Evolutionary conservation across 2,329 filamentous ascomycete species (phyloP).

Genomic region (Seiridium unicorne): DNA sequence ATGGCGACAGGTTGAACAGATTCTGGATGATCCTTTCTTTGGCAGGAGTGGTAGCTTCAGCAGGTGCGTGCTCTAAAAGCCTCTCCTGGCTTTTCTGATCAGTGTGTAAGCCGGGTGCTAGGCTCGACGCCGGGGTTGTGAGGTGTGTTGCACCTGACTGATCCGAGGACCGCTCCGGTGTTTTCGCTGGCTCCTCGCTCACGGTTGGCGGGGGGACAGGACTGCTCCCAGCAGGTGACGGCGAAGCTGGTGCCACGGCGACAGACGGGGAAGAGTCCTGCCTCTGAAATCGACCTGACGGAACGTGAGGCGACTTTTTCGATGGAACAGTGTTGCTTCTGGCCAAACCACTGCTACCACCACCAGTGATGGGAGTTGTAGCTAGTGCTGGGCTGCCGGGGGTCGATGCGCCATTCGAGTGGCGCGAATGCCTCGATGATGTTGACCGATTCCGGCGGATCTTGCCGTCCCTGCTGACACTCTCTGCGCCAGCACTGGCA

Average conservation of each 20-base stretch:
- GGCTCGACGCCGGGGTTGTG: slow-evolving; percentile 22
- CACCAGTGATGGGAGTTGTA: slow-evolving; percentile 39
- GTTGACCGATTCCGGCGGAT: slow-evolving; percentile 87
- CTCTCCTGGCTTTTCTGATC: slow-evolving; percentile 49
- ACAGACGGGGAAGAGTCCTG: slow-evolving; percentile 28
- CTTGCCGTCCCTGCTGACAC: slow-evolving; percentile 75
- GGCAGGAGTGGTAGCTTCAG: slow-evolving; percentile 50
- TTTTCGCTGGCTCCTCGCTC: slow-evolving; percentile 23
- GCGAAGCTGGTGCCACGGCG: slow-evolving; percentile 41
- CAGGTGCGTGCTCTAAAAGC: slow-evolving; percentile 34
- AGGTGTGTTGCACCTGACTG: slow-evolving; percentile 27
- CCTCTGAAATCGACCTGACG: slow-evolving; percentile 62
- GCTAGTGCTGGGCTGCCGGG: slow-evolving; percentile 62
- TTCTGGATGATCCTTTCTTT: slow-evolving; percentile 68
- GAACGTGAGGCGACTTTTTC: slow-evolving; percentile 76
- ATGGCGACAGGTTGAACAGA: slow-evolving; percentile 70
- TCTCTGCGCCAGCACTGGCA: slow-evolving; percentile 85
- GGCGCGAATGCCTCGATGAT: slow-evolving; percentile 81
- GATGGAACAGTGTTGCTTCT: slow-evolving; percentile 91
- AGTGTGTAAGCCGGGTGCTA: slow-evolving; percentile 26
- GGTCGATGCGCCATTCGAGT: slow-evolving; percentile 69
- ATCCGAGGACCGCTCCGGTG: slow-evolving; percentile 22
- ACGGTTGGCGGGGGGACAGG: slow-evolving; percentile 31
- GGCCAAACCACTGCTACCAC: slow-evolving; percentile 46
- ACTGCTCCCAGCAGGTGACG: slow-evolving; percentile 45